Evolutionary conservation across 345 rosid genomes (phyloP), one percentile per base, ranked within the genome.

Genomic region (Acer saccharum): DNA sequence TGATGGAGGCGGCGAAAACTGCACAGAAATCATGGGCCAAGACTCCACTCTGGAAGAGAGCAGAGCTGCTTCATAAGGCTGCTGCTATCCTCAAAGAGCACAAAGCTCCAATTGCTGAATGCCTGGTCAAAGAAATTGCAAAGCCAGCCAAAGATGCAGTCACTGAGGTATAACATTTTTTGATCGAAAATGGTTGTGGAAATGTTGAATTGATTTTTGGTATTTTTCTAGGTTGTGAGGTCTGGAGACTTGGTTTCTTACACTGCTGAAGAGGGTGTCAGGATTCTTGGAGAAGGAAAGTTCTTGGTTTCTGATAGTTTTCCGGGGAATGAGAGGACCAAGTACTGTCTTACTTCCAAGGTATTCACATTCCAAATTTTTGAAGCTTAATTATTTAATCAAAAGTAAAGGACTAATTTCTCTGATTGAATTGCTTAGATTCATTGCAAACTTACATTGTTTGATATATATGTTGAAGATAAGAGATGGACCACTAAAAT

Each of bases 1-100:
- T 88, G 39, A 94, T 92, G 97, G 99, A 94, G 20, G 48, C 81
- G 25, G 94, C 99, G 3, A 96, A 92, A 85, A 70, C 78, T 9
- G 98, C 98, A 21, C 98, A 96, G 76, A 96, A 96, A 75, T 74
- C 87, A 4, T 96, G 98, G 99, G 99, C 97, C 6, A 96, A 90
- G 86, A 96, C 98, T 68, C 99, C 99, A 7, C 84, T 96, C 13
- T 96, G 99, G 99, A 96, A 91, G 89, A 84, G 99, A 85, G 98
- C 98, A 7, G 98, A 96, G 88, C 95, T 92, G 2, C 99, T 96
- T 72, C 99, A 96, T 86, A 94, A 88, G 69, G 99, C 98, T 58
- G 99, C 98, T 27, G 94, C 98, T 0, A 87, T 96, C 44, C 91
- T 96, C 61, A 96, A 94, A 83, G 91, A 87, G 75, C 94, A 94